These are phyloP conservation scores for Candida insectorum DNA, from an alignment of 805 yeast genomes.

Conservation along the genomic window DNA sequence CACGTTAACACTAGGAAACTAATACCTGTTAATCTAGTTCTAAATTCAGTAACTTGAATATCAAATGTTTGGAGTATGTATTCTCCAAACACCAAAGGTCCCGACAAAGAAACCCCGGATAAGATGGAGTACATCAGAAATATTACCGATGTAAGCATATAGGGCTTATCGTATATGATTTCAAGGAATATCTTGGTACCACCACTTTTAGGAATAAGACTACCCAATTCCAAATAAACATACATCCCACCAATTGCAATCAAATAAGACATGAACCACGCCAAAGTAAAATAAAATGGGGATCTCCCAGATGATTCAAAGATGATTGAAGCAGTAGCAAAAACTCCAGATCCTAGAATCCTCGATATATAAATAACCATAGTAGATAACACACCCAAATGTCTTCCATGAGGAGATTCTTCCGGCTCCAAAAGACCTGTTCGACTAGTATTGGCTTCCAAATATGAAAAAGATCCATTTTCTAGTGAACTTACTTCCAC, in stretches of 20 bases:
- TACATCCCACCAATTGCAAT: constrained; percentile 66
- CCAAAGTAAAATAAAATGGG: constrained; percentile 51
- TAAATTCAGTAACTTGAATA: constrained; percentile 31
- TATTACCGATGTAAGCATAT: constrained; percentile 49
- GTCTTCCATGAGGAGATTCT: constrained; percentile 71
- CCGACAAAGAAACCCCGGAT: constrained; percentile 55
- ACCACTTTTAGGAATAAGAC: constrained; percentile 69
- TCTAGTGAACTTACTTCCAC: constrained; percentile 1
- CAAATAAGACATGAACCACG: constrained; percentile 63
- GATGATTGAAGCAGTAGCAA: constrained; percentile 67
- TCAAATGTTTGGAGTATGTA: constrained; percentile 49
- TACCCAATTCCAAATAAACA: constrained; percentile 67
- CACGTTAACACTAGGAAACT: constrained; percentile 25
- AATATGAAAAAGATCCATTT: no score
- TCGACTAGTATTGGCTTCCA: constrained; percentile 5
- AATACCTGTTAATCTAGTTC: constrained; percentile 31
- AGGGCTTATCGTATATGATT: constrained; percentile 60
- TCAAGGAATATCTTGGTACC: constrained; percentile 75
- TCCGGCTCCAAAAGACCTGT: constrained; percentile 22
- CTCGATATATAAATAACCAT: constrained; percentile 61
- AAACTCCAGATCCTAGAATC: constrained; percentile 76
- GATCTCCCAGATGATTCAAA: constrained; percentile 69
- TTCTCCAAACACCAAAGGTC: constrained; percentile 60
- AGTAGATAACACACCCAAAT: constrained; percentile 66
- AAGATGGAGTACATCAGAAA: constrained; percentile 47